Percentiles rank a stretch among this genome's conserved stretches.
Conservation (phyloP, 345 rosid species). For the Zanthoxylum bungeanum region DNA sequence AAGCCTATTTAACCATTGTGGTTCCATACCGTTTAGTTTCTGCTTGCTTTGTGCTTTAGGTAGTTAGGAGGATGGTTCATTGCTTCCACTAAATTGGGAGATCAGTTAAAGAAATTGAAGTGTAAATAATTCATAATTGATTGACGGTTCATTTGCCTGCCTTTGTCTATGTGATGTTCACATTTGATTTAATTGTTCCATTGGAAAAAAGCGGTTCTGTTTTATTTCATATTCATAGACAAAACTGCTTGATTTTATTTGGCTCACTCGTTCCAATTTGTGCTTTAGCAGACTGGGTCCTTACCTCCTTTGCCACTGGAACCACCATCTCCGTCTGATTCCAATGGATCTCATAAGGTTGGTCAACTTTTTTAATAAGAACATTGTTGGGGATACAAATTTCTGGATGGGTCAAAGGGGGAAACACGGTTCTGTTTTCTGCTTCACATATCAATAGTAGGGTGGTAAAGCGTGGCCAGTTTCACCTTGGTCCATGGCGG, state of each 20-base stretch:
- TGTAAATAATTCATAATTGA: neutral
- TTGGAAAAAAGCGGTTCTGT: neutral
- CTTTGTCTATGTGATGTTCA: neutral
- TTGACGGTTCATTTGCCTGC: neutral
- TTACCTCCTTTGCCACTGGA: constrained; percentile 49
- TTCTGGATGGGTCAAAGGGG: neutral
- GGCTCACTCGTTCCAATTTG: constrained; percentile 9
- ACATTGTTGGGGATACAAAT: neutral
- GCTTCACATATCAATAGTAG: neutral
- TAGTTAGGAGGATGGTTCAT: neutral
- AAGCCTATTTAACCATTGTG: neutral
- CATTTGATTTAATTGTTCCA: neutral
- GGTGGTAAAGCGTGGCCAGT: neutral
- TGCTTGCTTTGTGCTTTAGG: too few relatives aligned
- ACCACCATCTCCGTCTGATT: constrained; percentile 30
- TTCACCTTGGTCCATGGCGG: neutral
- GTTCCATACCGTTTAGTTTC: neutral
- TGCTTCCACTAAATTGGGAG: neutral
- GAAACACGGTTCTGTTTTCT: neutral
- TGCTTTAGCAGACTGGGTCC: constrained; percentile 40
- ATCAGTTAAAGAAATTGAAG: neutral
- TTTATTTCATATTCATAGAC: neutral
- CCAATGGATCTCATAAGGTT: constrained; percentile 55
- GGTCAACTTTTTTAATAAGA: constrained; percentile 14
- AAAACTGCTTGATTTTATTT: constrained; percentile 1